Percentiles rank a stretch among this genome's conserved stretches.
These are phyloP conservation scores for Ascochyta rabiei DNA, from an alignment of 2,329 filamentous ascomycete species.

Conservation along the genomic window DNA sequence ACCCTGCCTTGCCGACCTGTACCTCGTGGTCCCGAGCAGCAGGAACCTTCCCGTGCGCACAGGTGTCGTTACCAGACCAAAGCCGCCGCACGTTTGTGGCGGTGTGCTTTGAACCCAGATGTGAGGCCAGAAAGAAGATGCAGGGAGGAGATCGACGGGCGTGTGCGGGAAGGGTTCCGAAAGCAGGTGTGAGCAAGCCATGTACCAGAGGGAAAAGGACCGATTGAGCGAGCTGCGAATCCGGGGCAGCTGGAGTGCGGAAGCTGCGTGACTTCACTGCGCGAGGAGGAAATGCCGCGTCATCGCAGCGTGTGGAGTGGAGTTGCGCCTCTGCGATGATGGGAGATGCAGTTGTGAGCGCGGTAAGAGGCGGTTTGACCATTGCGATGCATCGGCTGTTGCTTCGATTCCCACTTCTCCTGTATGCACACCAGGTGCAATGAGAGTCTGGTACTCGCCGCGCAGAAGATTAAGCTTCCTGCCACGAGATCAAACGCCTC, in stretches of 20 bases:
- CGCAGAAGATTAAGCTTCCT: too few species aligned
- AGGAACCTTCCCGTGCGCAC: conserved; percentile 2
- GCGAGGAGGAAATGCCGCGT: neutral
- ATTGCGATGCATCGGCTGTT: too few species aligned
- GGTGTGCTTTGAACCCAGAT: neutral
- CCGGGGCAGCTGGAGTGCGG: conserved; percentile 1
- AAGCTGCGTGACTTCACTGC: neutral
- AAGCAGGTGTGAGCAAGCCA: neutral
- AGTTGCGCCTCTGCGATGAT: too few species aligned
- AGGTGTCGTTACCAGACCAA: neutral
- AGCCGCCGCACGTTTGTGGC: neutral
- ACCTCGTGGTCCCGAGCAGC: neutral
- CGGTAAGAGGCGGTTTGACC: too few species aligned
- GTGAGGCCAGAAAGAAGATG: conserved; percentile 2
- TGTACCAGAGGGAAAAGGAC: neutral
- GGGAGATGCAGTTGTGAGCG: too few species aligned
- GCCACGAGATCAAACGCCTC: too few species aligned
- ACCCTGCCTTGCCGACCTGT: neutral
- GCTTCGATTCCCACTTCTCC: too few species aligned
- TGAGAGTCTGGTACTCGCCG: too few species aligned
- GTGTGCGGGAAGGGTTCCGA: conserved; percentile 1
- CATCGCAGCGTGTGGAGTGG: neutral
- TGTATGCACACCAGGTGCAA: too few species aligned
- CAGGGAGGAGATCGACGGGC: conserved; percentile 1
- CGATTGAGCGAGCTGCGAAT: neutral